Evolutionary conservation across 805 yeast genomes (phyloP).

Genomic region (Cyberlindnera americana): DNA sequence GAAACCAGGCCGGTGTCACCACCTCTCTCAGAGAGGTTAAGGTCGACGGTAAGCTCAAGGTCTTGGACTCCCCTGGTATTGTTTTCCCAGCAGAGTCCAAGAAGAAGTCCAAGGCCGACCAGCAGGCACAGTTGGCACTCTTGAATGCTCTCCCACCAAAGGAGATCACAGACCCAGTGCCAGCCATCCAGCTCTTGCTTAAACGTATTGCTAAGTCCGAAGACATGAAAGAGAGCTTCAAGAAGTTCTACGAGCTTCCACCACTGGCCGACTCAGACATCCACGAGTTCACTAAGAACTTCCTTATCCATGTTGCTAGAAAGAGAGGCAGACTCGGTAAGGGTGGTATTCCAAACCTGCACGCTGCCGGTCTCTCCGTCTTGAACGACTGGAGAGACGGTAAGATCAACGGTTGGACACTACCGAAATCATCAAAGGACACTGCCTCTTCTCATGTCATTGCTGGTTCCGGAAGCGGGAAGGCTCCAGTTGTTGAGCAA

Average conservation of each 20-base stretch:
- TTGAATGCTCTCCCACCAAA: slow-evolving; percentile 89
- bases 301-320: slow-evolving; percentile 90
- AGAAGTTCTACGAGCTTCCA: slow-evolving; percentile 72
- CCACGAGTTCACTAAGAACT: slow-evolving; percentile 77
- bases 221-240: slow-evolving; percentile 75
- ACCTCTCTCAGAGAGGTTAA: slow-evolving; percentile 89
- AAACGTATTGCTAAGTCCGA: slow-evolving; percentile 70
- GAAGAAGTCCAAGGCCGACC: slow-evolving; percentile 52
- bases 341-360: slow-evolving; percentile 90
- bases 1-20: slow-evolving; percentile 97
- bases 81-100: slow-evolving; percentile 78
- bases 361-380: slow-evolving; percentile 77
- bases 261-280: slow-evolving; percentile 69
- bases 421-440: slow-evolving; percentile 60
- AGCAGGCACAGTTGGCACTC: slow-evolving; percentile 84
- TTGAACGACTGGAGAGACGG: slow-evolving; percentile 98
- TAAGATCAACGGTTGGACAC: slow-evolving; percentile 84
- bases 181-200: slow-evolving; percentile 73
- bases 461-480: slow-evolving; percentile 28
- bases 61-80: slow-evolving; percentile 95
- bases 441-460: slow-evolving; percentile 26
- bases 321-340: slow-evolving; percentile 86
- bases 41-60: slow-evolving; percentile 81
- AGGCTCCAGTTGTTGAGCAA: slow-evolving; percentile 39
- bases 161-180: slow-evolving; percentile 76